These are phyloP conservation scores for Arabidopsis lyrata DNA, from an alignment of 441 rosid species.

Conservation along the genomic window DNA sequence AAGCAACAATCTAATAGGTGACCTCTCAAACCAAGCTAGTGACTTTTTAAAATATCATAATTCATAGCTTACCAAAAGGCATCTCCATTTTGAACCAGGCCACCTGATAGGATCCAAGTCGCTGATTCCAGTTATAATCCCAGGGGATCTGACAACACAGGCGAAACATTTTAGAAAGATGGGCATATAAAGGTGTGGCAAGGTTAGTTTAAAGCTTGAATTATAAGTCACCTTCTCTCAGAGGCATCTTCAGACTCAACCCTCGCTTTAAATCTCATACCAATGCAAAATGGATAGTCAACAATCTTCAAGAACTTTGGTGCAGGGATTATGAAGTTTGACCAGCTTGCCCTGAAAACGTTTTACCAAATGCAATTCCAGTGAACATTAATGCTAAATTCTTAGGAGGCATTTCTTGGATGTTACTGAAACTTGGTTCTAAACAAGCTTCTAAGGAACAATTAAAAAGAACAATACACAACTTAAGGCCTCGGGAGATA, in stretches of 20 bases:
- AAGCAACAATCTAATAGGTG: neutral
- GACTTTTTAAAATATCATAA: conserved; percentile 1
- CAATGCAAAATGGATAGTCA: conserved; percentile 65
- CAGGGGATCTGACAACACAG: conserved; percentile 63
- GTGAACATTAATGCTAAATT: neutral
- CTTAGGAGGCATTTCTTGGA: neutral
- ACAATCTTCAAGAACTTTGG: conserved; percentile 78
- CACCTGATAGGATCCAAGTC: conserved; percentile 89
- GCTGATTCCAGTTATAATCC: conserved; percentile 75
- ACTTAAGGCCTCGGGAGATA: neutral
- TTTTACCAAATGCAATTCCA: neutral
- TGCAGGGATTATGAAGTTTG: conserved; percentile 79
- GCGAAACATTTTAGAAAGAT: neutral
- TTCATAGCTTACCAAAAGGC: conserved; percentile 66
- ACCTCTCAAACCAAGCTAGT: conserved; percentile 8
- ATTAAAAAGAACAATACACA: conserved; percentile 9
- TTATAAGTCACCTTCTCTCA: conserved; percentile 71
- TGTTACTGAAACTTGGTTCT: neutral
- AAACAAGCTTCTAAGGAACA: neutral
- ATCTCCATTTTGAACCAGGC: conserved; percentile 97
- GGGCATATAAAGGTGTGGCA: neutral
- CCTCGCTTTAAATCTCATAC: conserved; percentile 88
- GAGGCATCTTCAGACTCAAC: conserved; percentile 90
- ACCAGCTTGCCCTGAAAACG: conserved; percentile 66
- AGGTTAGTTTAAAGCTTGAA: conserved; percentile 24